Evolutionary conservation across 208 protist genomes (phyloP).

Genomic region (Crithidia acanthocephali): DNA sequence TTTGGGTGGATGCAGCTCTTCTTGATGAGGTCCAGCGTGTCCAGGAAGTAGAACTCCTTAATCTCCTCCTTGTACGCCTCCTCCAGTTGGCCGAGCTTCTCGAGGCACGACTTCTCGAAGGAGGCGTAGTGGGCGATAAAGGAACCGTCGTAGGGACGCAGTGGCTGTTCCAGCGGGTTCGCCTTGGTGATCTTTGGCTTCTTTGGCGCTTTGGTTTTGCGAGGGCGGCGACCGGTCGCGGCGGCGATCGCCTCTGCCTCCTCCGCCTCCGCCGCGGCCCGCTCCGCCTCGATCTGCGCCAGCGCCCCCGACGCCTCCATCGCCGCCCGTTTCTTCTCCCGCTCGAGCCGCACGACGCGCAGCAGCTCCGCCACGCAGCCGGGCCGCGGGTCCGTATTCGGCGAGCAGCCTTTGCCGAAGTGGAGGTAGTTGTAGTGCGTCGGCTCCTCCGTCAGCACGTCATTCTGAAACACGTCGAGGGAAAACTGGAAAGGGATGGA

Average conservation of each 20-base stretch:
- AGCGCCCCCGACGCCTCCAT: slow-evolving; percentile 73
- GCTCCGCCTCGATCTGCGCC: slow-evolving; percentile 32
- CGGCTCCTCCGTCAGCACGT: slow-evolving; percentile 85
- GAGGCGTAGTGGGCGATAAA: slow-evolving; percentile 90
- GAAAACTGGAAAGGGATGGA: slow-evolving; percentile 91
- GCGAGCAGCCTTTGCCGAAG: slow-evolving; percentile 87
- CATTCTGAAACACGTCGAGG: slow-evolving; percentile 87
- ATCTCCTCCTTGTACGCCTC: slow-evolving; percentile 81
- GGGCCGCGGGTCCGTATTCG: slow-evolving; percentile 80
- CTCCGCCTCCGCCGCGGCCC: slow-evolving; percentile 24
- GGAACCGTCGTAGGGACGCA: slow-evolving; percentile 81
- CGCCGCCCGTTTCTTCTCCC: slow-evolving; percentile 64
- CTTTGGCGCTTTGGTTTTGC: slow-evolving; percentile 34
- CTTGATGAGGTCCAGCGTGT: slow-evolving; percentile 88
- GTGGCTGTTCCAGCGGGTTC: slow-evolving; percentile 48
- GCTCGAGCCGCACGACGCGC: slow-evolving; percentile 74
- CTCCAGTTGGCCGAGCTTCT: slow-evolving; percentile 82
- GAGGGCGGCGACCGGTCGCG: slow-evolving; percentile 25
- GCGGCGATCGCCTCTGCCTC: slow-evolving; percentile 14
- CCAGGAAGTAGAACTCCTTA: slow-evolving; percentile 85
- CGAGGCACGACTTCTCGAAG: slow-evolving; percentile 89
- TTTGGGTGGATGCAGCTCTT: slow-evolving; percentile 82
- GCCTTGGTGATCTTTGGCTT: slow-evolving; percentile 47
- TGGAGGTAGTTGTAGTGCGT: slow-evolving; percentile 91
- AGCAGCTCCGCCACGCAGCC: slow-evolving; percentile 77